A percentile compares a stretch with the other conserved stretches of the same genome.
Evolutionary conservation across 208 protist genomes (phyloP).

Genomic region (Naegleria lovaniensis): DNA sequence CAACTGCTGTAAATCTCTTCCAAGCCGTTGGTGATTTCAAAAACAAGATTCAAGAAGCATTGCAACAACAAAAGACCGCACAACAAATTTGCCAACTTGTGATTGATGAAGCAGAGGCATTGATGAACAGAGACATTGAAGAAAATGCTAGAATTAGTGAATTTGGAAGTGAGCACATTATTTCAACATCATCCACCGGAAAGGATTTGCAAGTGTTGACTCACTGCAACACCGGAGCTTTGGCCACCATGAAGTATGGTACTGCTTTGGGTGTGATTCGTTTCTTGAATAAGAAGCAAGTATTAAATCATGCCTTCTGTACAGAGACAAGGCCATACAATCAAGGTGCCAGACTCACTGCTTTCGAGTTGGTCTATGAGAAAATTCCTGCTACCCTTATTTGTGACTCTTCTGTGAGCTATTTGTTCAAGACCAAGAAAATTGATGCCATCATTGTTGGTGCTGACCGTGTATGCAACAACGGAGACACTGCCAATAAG

Average conservation of each 20-base stretch:
- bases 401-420: slow-evolving; percentile 73
- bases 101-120: slow-evolving; percentile 64
- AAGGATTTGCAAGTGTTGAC: slow-evolving; percentile 68
- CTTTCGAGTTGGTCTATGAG: slow-evolving; percentile 86
- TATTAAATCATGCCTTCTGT: slow-evolving; percentile 74
- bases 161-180: slow-evolving; percentile 67
- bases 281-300: slow-evolving; percentile 63
- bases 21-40: slow-evolving; percentile 69
- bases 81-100: slow-evolving; percentile 54
- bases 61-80: background rate
- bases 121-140: slow-evolving; percentile 71
- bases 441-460: slow-evolving; percentile 83
- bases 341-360: slow-evolving; percentile 82
- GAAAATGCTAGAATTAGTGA: slow-evolving; percentile 82
- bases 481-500: slow-evolving; percentile 90
- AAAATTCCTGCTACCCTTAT: slow-evolving; percentile 80
- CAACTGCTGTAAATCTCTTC: slow-evolving; percentile 90
- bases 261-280: slow-evolving; percentile 86
- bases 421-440: slow-evolving; percentile 53
- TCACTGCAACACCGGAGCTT: slow-evolving; percentile 88
- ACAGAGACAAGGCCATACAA: slow-evolving; percentile 90
- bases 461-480: slow-evolving; percentile 82
- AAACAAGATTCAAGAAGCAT: slow-evolving; percentile 42
- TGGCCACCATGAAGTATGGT: slow-evolving; percentile 80
- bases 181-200: slow-evolving; percentile 35